Evolutionary conservation across 768 basidiomycete genomes (phyloP).

Genomic region (Pleurotus citrinopileatus): DNA sequence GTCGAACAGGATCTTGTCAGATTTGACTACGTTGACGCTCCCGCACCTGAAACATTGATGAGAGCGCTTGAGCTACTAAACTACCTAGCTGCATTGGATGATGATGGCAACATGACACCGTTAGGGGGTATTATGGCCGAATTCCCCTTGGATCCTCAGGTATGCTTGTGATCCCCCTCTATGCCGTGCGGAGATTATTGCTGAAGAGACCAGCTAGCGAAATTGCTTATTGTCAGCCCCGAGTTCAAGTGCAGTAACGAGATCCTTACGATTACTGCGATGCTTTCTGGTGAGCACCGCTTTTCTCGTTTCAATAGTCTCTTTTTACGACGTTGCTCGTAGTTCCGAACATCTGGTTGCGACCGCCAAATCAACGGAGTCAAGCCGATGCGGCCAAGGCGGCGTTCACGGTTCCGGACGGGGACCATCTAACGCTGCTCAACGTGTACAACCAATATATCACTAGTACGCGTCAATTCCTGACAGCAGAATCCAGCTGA

Average conservation of each 20-base stretch:
- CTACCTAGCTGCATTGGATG: slow-evolving; percentile 88
- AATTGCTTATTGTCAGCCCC: slow-evolving; percentile 91
- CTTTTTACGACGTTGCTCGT: not conserved
- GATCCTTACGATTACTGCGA: slow-evolving; percentile 90
- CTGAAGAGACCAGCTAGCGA: slow-evolving; percentile 73
- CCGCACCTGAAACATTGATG: slow-evolving; percentile 96
- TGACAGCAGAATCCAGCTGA: too few species aligned
- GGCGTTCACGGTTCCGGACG: slow-evolving; percentile 82
- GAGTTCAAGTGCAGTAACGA: slow-evolving; percentile 97
- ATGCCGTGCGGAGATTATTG: not conserved
- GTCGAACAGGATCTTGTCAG: slow-evolving; percentile 67
- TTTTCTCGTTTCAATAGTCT: not conserved
- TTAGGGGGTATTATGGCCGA: slow-evolving; percentile 94
- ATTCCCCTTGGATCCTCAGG: slow-evolving; percentile 98
- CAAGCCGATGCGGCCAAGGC: slow-evolving; percentile 95
- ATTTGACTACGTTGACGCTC: slow-evolving; percentile 91
- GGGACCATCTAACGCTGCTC: slow-evolving; percentile 90
- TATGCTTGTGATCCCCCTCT: slow-evolving; percentile 27
- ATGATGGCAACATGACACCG: slow-evolving; percentile 87
- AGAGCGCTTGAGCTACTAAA: slow-evolving; percentile 93
- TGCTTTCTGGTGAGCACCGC: slow-evolving; percentile 76
- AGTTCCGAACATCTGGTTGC: slow-evolving; percentile 93
- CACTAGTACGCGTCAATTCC: slow-evolving; percentile 73
- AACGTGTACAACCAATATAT: slow-evolving; percentile 96
- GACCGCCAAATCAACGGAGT: slow-evolving; percentile 82